Evolutionary conservation across 2,329 filamentous ascomycete genomes (phyloP).

Genomic region (Colletotrichum camelliae): DNA sequence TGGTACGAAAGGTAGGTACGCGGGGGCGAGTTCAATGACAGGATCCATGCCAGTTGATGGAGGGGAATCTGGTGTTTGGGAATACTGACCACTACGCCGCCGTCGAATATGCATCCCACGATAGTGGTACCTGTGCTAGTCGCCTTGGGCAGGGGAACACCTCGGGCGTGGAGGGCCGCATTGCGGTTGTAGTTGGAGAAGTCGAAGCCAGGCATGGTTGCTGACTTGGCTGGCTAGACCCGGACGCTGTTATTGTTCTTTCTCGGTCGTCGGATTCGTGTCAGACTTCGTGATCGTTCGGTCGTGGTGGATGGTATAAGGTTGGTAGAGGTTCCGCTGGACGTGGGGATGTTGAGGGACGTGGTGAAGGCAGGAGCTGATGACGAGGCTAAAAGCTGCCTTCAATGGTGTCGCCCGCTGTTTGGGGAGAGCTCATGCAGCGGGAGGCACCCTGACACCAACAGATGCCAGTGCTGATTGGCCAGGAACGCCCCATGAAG

Average conservation of each 20-base stretch:
- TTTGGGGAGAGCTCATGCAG: slow-evolving; percentile 19
- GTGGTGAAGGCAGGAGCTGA: slow-evolving; percentile 40
- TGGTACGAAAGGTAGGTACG: slow-evolving; percentile 4
- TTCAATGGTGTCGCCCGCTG: slow-evolving; percentile 31
- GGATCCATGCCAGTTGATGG: not conserved
- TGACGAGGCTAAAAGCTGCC: slow-evolving; percentile 63
- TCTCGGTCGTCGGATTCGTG: not conserved
- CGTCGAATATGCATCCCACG: slow-evolving; percentile 95
- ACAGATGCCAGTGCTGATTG: slow-evolving; percentile 1
- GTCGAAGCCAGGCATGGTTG: slow-evolving; percentile 93
- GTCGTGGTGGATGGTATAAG: not conserved
- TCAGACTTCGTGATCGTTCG: not conserved
- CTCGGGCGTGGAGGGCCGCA: slow-evolving; percentile 90
- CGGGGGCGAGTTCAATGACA: not conserved
- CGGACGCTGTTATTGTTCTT: not conserved
- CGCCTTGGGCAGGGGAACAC: slow-evolving; percentile 93
- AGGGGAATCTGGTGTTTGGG: slow-evolving; percentile 25
- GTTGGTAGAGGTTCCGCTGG: slow-evolving; percentile 9
- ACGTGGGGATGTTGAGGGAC: slow-evolving; percentile 28
- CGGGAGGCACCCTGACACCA: slow-evolving; percentile 13
- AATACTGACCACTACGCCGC: slow-evolving; percentile 83
- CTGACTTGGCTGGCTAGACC: slow-evolving; percentile 14
- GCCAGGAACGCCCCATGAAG: not conserved
- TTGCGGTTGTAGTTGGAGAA: slow-evolving; percentile 99
- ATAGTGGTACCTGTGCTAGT: slow-evolving; percentile 99